A percentile compares a stretch with the other conserved stretches of the same genome.
Evolutionary conservation across 2,329 filamentous ascomycete genomes (phyloP).

Genomic region (Diplocarpon mali): DNA sequence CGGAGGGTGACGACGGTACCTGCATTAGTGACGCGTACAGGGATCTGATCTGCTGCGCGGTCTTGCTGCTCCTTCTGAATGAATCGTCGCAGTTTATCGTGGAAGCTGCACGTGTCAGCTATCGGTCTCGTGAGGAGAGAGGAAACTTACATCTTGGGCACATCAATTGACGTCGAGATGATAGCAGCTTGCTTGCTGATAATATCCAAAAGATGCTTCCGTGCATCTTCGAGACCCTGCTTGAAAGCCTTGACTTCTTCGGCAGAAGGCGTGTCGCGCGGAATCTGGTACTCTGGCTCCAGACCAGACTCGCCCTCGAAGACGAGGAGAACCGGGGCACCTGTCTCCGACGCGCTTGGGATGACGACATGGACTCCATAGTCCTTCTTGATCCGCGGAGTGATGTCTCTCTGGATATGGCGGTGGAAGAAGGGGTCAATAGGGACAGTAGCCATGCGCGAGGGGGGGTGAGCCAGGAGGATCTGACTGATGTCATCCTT

Average conservation of each 20-base stretch:
- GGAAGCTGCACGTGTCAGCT: slow-evolving; percentile 37
- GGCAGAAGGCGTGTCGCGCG: slow-evolving; percentile 39
- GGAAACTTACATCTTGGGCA: slow-evolving; percentile 41
- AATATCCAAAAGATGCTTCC: slow-evolving; percentile 44
- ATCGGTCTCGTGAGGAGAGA: background rate
- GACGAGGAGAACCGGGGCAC: slow-evolving; percentile 57
- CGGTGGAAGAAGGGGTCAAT: slow-evolving; percentile 73
- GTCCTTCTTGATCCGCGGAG: slow-evolving; percentile 51
- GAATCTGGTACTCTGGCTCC: slow-evolving; percentile 39
- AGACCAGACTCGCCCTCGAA: slow-evolving; percentile 53
- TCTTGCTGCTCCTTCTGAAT: slow-evolving; percentile 54
- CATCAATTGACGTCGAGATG: slow-evolving; percentile 40
- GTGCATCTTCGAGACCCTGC: slow-evolving; percentile 43
- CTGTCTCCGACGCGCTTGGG: slow-evolving; percentile 49
- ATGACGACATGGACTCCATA: slow-evolving; percentile 66
- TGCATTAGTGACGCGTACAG: slow-evolving; percentile 45
- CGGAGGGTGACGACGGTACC: slow-evolving; percentile 59
- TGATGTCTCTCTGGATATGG: slow-evolving; percentile 55
- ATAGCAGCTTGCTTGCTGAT: slow-evolving; percentile 49
- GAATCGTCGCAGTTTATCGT: slow-evolving; percentile 51
- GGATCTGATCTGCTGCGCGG: slow-evolving; percentile 45
- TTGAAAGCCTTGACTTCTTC: slow-evolving; percentile 43
- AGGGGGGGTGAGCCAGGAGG: slow-evolving; percentile 62
- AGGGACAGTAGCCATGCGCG: slow-evolving; percentile 53
- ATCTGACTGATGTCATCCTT: slow-evolving; percentile 66